Conservation (phyloP, 805 yeast genomes). For the Nakazawaea peltata region DNA sequence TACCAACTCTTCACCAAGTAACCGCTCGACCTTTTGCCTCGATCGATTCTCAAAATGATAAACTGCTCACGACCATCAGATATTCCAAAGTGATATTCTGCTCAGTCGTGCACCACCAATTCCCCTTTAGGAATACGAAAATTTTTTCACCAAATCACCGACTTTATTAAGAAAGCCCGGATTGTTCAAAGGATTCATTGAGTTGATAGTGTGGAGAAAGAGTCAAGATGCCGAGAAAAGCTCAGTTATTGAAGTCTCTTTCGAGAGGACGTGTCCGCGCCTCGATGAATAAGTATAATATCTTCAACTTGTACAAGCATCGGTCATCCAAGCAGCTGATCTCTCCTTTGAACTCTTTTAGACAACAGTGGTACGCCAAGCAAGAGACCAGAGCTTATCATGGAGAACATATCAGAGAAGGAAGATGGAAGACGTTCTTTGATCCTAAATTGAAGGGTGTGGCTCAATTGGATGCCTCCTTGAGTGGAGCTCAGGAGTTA, state of each 20-base stretch:
- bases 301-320: conserved; percentile 82
- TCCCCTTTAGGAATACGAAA: too few relatives aligned
- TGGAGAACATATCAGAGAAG: conserved; percentile 87
- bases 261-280: conserved; percentile 71
- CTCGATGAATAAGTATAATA: conserved; percentile 84
- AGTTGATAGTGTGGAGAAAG: background rate
- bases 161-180: too few relatives aligned
- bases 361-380: conserved; percentile 88
- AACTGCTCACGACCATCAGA: too few relatives aligned
- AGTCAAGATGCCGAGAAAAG: conserved; percentile 51
- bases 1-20: too few relatives aligned
- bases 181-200: background rate
- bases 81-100: too few relatives aligned
- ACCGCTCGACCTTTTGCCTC: too few relatives aligned
- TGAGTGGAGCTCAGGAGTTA: conserved; percentile 43
- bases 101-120: too few relatives aligned
- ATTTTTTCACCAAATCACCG: background rate
- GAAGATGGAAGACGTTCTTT: conserved; percentile 69
- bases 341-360: conserved; percentile 55
- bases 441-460: conserved; percentile 70
- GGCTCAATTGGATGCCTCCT: conserved; percentile 79
- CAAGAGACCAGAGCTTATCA: conserved; percentile 91
- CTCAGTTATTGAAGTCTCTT: conserved; percentile 47
- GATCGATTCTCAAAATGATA: too few relatives aligned
- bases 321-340: conserved; percentile 43